phyloP scores from a whole-genome alignment of 768 basidiomycete genomes.

The Lyophyllum semitale region DNA sequence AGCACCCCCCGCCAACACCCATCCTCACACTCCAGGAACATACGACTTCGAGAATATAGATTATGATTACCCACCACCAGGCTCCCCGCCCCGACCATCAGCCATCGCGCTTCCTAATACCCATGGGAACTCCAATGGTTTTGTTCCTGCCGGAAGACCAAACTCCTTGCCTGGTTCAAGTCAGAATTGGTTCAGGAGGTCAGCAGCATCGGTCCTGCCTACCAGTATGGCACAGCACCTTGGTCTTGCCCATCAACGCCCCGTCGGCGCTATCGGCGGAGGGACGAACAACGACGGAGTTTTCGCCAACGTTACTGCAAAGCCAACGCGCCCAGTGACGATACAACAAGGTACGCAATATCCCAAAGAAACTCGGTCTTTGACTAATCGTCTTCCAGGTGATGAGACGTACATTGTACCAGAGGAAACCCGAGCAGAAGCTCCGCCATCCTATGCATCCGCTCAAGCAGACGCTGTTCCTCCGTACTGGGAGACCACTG shows the following conservation, averaged over 20 bases:
- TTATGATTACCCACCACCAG: conserved; percentile 82
- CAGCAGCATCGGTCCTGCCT: conserved; percentile 60
- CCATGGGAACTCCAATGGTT: conserved; percentile 75
- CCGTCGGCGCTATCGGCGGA: conserved; percentile 55
- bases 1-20: conserved; percentile 17
- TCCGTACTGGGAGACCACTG: conserved; percentile 96
- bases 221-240: conserved; percentile 46
- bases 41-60: conserved; percentile 85
- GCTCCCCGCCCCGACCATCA: conserved; percentile 73
- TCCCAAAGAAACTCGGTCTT: conserved; percentile 1
- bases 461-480: conserved; percentile 96
- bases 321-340: conserved; percentile 62
- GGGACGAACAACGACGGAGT: conserved; percentile 86
- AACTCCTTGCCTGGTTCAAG: conserved; percentile 33
- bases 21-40: conserved; percentile 36
- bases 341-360: conserved; percentile 57
- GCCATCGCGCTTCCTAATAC: conserved; percentile 67
- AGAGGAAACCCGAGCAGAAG: conserved; percentile 80
- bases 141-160: conserved; percentile 52
- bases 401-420: conserved; percentile 77
- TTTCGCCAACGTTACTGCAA: conserved; percentile 93
- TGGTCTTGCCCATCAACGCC: conserved; percentile 40
- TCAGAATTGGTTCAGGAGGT: conserved; percentile 55
- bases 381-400: conserved; percentile 38
- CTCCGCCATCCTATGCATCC: conserved; percentile 88